Evolutionary conservation across 306 rosid species (phyloP), one percentile per base, ranked within the genome.

Genomic region (Trifolium fragiferum): DNA sequence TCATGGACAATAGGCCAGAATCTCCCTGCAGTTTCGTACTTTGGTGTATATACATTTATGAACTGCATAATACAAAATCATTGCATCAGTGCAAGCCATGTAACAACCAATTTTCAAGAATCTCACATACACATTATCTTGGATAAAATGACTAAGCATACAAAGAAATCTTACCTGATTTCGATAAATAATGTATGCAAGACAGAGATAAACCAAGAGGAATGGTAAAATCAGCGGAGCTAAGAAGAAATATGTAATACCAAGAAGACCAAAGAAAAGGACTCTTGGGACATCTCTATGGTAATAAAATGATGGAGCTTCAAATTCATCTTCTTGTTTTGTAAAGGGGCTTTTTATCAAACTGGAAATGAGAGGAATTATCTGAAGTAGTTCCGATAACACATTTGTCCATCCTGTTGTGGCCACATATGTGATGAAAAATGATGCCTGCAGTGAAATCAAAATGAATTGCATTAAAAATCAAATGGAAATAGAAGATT

Each of bases 221-320:
- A 94, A 94, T 38, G 99, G 99, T 70, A 94, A 78, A 81, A 92
- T 94, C 2, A 94, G 80, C 21, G 99, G 99, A 73, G 99, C 99
- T 18, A 88, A 84, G 81, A 90, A 92, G 88, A 94, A 94, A 84
- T 92, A 94, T 23, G 96, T 86, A 75, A 86, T 69, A 41, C 99
- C 99, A 80, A 92, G 99, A 88, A 94, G 99, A 70, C 87, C 96
- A 82, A 90, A 92, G 78, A 92, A 87, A 71, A 89, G 90, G 81
- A 92, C 66, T 62, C 93, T 89, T 35, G 99, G 98, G 69, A 92
- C 79, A 74, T 94, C 92, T 77, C 72, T 84, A 81, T 90, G 96
- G 78, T 72, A 92, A 58, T 80, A 73, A 38, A 86, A 62, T 40
- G 89, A 76, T 27, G 96, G 96, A 84, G 82, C 96, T 78, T 88